phyloP scores from a whole-genome alignment of 805 yeast species.

The Sugiyamaella qingdaonensis region DNA sequence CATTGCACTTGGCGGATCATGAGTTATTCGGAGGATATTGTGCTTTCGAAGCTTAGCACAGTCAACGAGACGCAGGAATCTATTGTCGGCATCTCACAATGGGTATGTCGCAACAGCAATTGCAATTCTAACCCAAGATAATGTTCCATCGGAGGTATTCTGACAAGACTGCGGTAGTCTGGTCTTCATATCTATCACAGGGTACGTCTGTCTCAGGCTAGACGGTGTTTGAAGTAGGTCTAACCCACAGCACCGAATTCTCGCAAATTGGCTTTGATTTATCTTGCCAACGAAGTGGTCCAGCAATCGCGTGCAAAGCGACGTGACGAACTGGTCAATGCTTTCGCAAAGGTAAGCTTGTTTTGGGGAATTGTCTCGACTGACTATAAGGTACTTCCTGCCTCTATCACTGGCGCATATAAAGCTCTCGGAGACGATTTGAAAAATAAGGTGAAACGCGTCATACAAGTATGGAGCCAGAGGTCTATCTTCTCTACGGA shows the following conservation, averaged over 20 bases:
- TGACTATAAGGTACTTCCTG: constrained; percentile 30
- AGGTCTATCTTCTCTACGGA: constrained; percentile 46
- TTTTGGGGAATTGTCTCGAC: not conserved
- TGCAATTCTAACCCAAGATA: constrained; percentile 19
- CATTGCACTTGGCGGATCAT: constrained; percentile 15
- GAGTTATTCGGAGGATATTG: constrained; percentile 52
- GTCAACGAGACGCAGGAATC: constrained; percentile 58
- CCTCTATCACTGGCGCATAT: constrained; percentile 36
- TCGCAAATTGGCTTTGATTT: constrained; percentile 55
- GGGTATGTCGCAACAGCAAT: constrained; percentile 41
- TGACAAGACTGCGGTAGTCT: constrained; percentile 46
- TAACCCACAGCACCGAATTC: constrained; percentile 31
- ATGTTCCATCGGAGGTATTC: constrained; percentile 63
- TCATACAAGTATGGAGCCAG: constrained; percentile 62
- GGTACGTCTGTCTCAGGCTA: not conserved
- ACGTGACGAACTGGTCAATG: constrained; percentile 52
- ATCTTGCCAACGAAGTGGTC: constrained; percentile 75
- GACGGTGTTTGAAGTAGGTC: not conserved
- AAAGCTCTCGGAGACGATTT: constrained; percentile 39
- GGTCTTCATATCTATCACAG: constrained; percentile 42
- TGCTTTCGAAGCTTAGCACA: constrained; percentile 42
- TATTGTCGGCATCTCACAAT: constrained; percentile 69
- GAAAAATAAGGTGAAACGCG: constrained; percentile 51
- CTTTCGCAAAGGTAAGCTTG: constrained; percentile 45
- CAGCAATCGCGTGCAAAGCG: constrained; percentile 69